Evolutionary conservation across 768 basidiomycete species (phyloP).

Genomic region (Gymnopilus junonius): DNA sequence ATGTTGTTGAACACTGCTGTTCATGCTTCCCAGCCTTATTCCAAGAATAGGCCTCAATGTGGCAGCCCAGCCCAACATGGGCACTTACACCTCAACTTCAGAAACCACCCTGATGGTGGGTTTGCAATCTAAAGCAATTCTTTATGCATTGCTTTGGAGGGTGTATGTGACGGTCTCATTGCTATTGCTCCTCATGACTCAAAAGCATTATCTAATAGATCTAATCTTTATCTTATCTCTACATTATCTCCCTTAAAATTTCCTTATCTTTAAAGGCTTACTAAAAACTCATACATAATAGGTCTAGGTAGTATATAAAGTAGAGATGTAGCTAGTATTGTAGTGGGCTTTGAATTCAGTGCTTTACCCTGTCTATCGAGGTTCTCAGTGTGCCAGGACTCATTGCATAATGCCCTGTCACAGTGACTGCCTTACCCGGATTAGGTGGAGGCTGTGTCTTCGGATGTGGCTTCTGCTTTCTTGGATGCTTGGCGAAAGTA

Average conservation of each 20-base stretch:
- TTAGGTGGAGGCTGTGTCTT: no score
- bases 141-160: background rate
- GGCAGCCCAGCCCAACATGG: background rate
- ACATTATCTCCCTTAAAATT: background rate
- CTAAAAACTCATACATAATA: background rate
- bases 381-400: background rate
- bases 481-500: no score
- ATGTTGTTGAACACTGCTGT: background rate
- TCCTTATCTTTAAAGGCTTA: background rate
- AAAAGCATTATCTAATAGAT: background rate
- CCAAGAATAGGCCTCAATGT: background rate
- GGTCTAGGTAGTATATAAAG: background rate
- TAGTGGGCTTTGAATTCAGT: background rate
- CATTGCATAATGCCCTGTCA: background rate
- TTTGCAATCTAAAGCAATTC: background rate
- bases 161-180: background rate
- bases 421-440: no score
- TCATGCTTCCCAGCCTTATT: background rate
- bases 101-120: background rate
- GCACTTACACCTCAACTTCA: background rate
- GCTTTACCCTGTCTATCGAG: background rate
- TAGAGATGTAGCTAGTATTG: background rate
- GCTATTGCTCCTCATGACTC: background rate
- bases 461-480: no score
- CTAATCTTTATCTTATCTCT: background rate